Evolutionary conservation across 495 filamentous ascomycete genomes (phyloP), one percentile per base, ranked within the genome.

Genomic region (Sporormia fimetaria): DNA sequence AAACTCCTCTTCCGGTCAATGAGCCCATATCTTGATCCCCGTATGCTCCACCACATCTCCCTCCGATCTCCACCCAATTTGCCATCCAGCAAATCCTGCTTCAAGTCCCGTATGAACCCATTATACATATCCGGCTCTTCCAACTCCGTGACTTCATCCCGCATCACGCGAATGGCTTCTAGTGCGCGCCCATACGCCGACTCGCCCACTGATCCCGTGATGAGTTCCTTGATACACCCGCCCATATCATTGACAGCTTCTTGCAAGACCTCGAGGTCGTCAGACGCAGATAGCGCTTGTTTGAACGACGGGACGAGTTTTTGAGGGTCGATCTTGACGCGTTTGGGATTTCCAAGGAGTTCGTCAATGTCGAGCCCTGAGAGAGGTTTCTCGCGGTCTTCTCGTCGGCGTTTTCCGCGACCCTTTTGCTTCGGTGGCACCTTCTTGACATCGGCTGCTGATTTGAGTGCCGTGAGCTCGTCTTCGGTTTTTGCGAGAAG

Each of bases 301-400:
- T 86, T 92, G 72, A 95, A 96, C 37, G 87, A 81, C 0, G 92
- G 87, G 31, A 99, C 82, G 3, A 86, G 75, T 51, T 99, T 96
- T 17, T 76, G 66, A 0, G 73, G 52, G 2, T 79, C 80, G 37
- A 99, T 87, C 41, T 73, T 79, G 26, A 63, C 54, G 7, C 65
- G 71, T 47, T 77, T 76, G 24, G 49, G 40, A 21, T 47, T 53
- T 30, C 69, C 68, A 17, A 94, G 76, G 12, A 94, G 77, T 1
- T 73, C 71, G 44, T 84, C 80, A 37, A 94, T 72, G 51, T 99
- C 80, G 12, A 99, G 78, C 12, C 87, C 88, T 0, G 92, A 99
- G 21, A 94, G 76, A 0, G 92, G 92, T 43, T 84, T 87, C 44
- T 80, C 73, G 7, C 73, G 63, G 22, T 87, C 74, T 21, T 85